phyloP scores from a whole-genome alignment of 495 filamentous ascomycete genomes.

The Xylaria scruposa region DNA sequence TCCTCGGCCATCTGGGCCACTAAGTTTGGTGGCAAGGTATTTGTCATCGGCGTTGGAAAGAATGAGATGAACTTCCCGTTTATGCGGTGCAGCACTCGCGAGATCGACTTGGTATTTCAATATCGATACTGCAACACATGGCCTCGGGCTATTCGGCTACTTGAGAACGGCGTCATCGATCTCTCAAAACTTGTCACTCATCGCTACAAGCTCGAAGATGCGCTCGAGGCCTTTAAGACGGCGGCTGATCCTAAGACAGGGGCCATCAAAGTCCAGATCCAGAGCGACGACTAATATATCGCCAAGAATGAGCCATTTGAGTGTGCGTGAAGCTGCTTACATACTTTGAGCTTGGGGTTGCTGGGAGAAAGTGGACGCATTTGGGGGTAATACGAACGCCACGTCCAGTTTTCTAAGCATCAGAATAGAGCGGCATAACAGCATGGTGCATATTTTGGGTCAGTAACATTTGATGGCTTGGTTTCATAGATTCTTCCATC shows the following conservation, averaged over 20 bases:
- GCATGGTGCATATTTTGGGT: slow-evolving; percentile 21
- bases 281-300: slow-evolving; percentile 54
- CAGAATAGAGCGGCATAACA: slow-evolving; percentile 10
- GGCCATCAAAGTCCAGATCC: slow-evolving; percentile 94
- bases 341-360: neutral
- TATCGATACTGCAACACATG: slow-evolving; percentile 96
- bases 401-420: slow-evolving; percentile 1
- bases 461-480: neutral
- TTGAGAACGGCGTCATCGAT: slow-evolving; percentile 82
- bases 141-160: slow-evolving; percentile 88
- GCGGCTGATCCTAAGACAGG: slow-evolving; percentile 87
- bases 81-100: slow-evolving; percentile 86
- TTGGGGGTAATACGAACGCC: neutral
- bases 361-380: neutral
- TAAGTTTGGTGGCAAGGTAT: slow-evolving; percentile 93
- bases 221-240: slow-evolving; percentile 85
- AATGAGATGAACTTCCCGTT: slow-evolving; percentile 94
- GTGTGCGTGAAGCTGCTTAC: neutral
- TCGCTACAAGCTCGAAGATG: slow-evolving; percentile 83
- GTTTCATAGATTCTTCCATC: slow-evolving; percentile 16
- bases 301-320: neutral
- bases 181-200: slow-evolving; percentile 85
- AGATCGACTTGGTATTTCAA: slow-evolving; percentile 94
- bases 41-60: slow-evolving; percentile 91
- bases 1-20: slow-evolving; percentile 83